phyloP scores from a whole-genome alignment of 163 green algal genomes.

The Prototheca wickerhamii region DNA sequence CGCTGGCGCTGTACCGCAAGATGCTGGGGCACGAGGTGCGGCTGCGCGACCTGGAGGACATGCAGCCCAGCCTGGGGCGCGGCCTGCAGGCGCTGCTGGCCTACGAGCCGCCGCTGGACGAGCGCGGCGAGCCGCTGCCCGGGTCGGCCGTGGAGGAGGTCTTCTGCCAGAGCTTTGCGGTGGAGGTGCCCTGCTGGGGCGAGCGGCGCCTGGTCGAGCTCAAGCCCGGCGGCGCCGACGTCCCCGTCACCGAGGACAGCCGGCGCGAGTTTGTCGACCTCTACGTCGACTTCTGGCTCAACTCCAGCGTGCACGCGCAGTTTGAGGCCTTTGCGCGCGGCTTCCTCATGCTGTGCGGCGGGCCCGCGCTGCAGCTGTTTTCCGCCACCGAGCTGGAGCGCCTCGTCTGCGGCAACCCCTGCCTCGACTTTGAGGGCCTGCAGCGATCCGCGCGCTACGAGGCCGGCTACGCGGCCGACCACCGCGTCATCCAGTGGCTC shows the following conservation, averaged over 20 bases:
- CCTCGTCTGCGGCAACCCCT: slow-evolving; percentile 80
- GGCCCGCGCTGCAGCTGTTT: slow-evolving; percentile 79
- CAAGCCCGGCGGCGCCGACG: slow-evolving; percentile 50
- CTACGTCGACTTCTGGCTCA: slow-evolving; percentile 72
- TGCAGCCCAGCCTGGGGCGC: slow-evolving; percentile 66
- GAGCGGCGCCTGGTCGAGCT: slow-evolving; percentile 36
- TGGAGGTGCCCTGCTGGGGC: slow-evolving; percentile 37
- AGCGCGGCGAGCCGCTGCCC: slow-evolving; percentile 3
- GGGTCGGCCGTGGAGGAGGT: slow-evolving; percentile 51
- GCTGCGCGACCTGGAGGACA: slow-evolving; percentile 79
- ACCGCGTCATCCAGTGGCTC: slow-evolving; percentile 70
- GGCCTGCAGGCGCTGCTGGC: slow-evolving; percentile 48
- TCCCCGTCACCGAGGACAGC: slow-evolving; percentile 80
- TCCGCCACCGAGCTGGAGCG: slow-evolving; percentile 72
- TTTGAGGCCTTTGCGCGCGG: slow-evolving; percentile 80
- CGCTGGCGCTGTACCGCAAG: slow-evolving; percentile 83
- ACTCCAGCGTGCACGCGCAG: slow-evolving; percentile 44
- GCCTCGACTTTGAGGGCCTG: slow-evolving; percentile 84
- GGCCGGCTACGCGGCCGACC: slow-evolving; percentile 55
- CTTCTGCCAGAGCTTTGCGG: slow-evolving; percentile 74
- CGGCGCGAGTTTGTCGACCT: slow-evolving; percentile 75
- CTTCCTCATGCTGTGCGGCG: slow-evolving; percentile 79
- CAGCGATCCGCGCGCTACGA: slow-evolving; percentile 74
- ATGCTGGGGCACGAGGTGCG: slow-evolving; percentile 59
- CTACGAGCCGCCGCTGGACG: slow-evolving; percentile 4